phyloP scores from a whole-genome alignment of 495 filamentous ascomycete genomes.

The Tuber melanosporum region DNA sequence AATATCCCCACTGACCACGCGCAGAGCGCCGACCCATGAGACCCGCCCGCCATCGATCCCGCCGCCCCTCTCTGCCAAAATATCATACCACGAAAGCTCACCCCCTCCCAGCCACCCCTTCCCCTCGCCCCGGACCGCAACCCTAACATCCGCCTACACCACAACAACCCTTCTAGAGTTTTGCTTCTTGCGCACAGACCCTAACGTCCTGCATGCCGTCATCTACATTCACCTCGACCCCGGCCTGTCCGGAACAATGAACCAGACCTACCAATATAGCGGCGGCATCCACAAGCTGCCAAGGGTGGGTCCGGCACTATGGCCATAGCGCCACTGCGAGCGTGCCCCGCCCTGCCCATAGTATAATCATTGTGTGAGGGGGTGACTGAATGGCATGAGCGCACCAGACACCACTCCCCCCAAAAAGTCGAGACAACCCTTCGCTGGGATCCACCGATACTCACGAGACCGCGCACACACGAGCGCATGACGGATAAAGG shows the following conservation, averaged over 20 bases:
- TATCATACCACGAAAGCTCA: slow-evolving; percentile 41
- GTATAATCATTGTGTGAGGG: no score
- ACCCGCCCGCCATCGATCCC: not conserved
- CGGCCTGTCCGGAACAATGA: slow-evolving; percentile 50
- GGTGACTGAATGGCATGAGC: no score
- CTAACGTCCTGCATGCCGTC: slow-evolving; percentile 65
- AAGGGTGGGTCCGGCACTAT: slow-evolving; percentile 13
- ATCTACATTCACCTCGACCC: slow-evolving; percentile 64
- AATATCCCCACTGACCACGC: not conserved
- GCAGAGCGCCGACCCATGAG: not conserved
- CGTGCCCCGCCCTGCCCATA: no score
- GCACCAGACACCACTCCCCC: no score
- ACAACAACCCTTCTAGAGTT: slow-evolving; percentile 63
- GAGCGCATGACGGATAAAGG: no score
- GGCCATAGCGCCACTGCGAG: no score
- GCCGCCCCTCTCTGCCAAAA: slow-evolving; percentile 43
- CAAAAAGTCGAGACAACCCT: no score
- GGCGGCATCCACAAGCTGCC: slow-evolving; percentile 59
- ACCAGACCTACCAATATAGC: slow-evolving; percentile 54
- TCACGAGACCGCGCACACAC: no score
- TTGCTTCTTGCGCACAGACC: slow-evolving; percentile 55
- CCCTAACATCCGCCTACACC: not conserved
- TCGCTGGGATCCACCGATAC: no score
- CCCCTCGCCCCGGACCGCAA: no score
- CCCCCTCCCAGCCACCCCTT: no score